Base-by-base conservation (phyloP, 805 yeast species). In the Starmerella floricola region DNA sequence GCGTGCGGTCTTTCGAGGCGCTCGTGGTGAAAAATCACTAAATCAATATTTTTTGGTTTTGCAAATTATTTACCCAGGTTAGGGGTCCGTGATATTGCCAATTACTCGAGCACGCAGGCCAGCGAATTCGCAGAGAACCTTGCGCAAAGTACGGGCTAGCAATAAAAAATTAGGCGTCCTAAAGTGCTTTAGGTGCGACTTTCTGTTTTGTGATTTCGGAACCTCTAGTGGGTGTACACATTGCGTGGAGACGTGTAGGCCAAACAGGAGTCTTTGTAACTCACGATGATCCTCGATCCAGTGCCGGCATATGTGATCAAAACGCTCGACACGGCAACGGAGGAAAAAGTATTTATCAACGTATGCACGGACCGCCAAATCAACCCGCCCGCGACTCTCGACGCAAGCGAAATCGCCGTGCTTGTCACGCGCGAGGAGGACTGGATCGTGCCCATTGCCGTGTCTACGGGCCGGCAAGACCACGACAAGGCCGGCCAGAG, bases 391-490 rank as follows among this genome's bases (percentile, higher is more conserved):
- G 71, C 59, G 20, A 47, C 49, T 19, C 43, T 46, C 6, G 53
- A 48, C 23, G 43, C 51, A 11, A 48, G 51, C 3, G 68, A 64
- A 30, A 58, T 64, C 2, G 74, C 83, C 2, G 76, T 76, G 52
- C 76, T 79, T 1, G 59, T 74, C 38, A 77, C 80, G 18, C 72
- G 77, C 60, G 74, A 73, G 29, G 77, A 77, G 53, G 68, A 79
- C 54, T 86, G 95, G 94, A 86, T 80, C 45, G 78, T 85, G 2
- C 95, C 95, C 1, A 74, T 87, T 2, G 70, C 81, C 1, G 74
- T 83, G 0, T 76, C 88, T 0, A 66, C 69, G 0, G 72, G 71
- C 36, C 55, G 77, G 11, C 51, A 52, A 6, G 79, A 71, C 34
- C 56, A 46, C 12, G 95, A 87, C 58, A 86, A 86, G 46, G 56